Evolutionary conservation across 345 rosid species (phyloP), one percentile per base, ranked within the genome.

Genomic region (Boechera divaricarpa): DNA sequence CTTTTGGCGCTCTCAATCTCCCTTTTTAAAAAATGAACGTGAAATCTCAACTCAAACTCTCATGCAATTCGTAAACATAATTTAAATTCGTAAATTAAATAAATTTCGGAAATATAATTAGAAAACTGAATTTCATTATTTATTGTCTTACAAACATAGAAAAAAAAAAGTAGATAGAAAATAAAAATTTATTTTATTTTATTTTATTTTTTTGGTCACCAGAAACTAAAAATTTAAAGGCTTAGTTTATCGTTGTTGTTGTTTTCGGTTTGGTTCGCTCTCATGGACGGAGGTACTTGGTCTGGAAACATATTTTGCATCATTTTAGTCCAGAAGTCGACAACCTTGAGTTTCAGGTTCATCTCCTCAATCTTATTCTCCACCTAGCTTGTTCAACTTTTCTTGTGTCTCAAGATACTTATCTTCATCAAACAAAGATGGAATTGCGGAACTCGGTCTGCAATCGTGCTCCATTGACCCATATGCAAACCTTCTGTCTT

Each of bases 311-410:
- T 16, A 45, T 36, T 36, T 36, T 60, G 45, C 64, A 60, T 60
- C 64, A 36, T 36, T 5, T 13, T 60, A 60, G 47, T 36, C 65
- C 47, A 60, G 10, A 60, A 60, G 8, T 36, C 65, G 9, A 60
- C 29, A 60, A 9, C 42, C 26, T 58, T 58, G 26, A 58, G 11
- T 58, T 58, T 58, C 63, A 58, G 5, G 6, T 32, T 45, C 29
- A 60, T 60, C 15, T 36, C 65, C 21, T 18, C n/a, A 60, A 60
- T 60, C 47, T 36, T 60, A n/a, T 60, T 36, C 65, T 58, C 63
- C 11, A 32, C 3, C 38, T 16, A 16, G 16, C 16, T 56, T 56
- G 18, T 56, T 56, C 18, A 56, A n/a, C 21, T 6, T 56, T 7
- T 56, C 38, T 56, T 56, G 61, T 1, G 36, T 56, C 16, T 31